phyloP scores from a whole-genome alignment of 495 filamentous ascomycete species.

The Talaromyces wortmannii region DNA sequence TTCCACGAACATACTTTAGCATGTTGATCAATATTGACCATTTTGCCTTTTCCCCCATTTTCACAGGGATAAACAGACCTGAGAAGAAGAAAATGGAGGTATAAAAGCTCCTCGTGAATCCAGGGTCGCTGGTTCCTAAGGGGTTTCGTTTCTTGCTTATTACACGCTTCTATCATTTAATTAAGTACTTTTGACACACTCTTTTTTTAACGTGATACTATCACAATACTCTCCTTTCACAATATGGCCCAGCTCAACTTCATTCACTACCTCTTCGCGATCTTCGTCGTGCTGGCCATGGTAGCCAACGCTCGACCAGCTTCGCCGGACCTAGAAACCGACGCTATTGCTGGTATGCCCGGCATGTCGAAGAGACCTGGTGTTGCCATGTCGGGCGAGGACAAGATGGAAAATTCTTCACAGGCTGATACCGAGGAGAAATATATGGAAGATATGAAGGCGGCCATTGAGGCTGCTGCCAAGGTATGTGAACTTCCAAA shows the following conservation, averaged over 20 bases:
- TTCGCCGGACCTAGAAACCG: constrained; percentile 6
- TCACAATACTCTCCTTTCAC: constrained; percentile 4
- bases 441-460: constrained; percentile 1
- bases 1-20: too few relatives aligned
- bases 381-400: background rate
- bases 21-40: too few relatives aligned
- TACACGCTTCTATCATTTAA: too few relatives aligned
- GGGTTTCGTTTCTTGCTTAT: too few relatives aligned
- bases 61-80: too few relatives aligned
- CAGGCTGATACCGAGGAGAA: constrained; percentile 10
- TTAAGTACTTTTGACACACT: constrained; percentile 8
- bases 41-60: too few relatives aligned
- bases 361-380: background rate
- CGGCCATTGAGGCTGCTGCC: background rate
- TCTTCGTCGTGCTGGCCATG: constrained; percentile 24
- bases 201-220: constrained; percentile 5
- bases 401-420: constrained; percentile 10
- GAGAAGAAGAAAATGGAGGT: too few relatives aligned
- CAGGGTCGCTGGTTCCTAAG: too few relatives aligned
- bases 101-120: too few relatives aligned
- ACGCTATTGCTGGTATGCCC: background rate
- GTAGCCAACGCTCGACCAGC: constrained; percentile 26
- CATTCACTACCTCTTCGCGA: constrained; percentile 17
- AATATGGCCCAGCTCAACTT: constrained; percentile 32
- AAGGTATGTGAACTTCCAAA: background rate